Percentiles rank a stretch among this genome's conserved stretches.
These are phyloP conservation scores for Monoraphidium neglectum DNA, from an alignment of 139 green algal genomes.

Conservation along the genomic window DNA sequence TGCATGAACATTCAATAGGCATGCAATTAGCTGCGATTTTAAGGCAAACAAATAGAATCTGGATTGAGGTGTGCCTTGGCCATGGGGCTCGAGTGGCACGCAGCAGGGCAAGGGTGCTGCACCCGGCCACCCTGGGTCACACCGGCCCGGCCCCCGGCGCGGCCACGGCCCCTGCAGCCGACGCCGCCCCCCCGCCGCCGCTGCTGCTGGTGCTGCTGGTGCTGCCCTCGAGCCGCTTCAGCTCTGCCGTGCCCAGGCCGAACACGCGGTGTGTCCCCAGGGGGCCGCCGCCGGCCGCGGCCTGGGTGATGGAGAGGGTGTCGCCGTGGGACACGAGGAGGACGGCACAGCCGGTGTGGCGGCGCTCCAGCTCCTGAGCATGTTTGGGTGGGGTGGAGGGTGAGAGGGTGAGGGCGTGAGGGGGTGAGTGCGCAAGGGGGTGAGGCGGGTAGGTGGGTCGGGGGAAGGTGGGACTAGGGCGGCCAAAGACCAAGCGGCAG, in stretches of 20 bases:
- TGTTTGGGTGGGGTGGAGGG: background rate
- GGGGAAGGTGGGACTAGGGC: background rate
- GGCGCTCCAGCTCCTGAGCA: conserved; percentile 34
- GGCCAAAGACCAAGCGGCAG: background rate
- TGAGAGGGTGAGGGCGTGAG: background rate
- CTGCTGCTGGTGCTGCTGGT: too few relatives aligned
- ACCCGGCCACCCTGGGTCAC: too few relatives aligned
- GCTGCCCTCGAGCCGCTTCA: too few relatives aligned
- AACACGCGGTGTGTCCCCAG: conserved; percentile 46
- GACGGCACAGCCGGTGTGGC: conserved; percentile 37
- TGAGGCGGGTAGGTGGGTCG: background rate
- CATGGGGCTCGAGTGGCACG: too few relatives aligned
- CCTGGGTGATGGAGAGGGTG: conserved; percentile 59
- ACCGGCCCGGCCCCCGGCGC: too few relatives aligned
- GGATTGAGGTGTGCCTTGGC: too few relatives aligned
- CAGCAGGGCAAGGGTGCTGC: too few relatives aligned
- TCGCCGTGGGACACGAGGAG: conserved; percentile 67
- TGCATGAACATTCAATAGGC: too few relatives aligned
- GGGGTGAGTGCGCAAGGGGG: background rate
- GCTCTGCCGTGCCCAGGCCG: conserved; percentile 53
- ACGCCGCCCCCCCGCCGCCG: too few relatives aligned
- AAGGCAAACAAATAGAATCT: too few relatives aligned
- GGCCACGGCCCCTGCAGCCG: too few relatives aligned
- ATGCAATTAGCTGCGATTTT: too few relatives aligned
- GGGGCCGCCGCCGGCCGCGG: conserved; percentile 25